Percentiles rank a stretch among this genome's conserved stretches.
Conservation (phyloP, 192 early-diverging fungal species). For the Fimicolochytrium jonesii region DNA sequence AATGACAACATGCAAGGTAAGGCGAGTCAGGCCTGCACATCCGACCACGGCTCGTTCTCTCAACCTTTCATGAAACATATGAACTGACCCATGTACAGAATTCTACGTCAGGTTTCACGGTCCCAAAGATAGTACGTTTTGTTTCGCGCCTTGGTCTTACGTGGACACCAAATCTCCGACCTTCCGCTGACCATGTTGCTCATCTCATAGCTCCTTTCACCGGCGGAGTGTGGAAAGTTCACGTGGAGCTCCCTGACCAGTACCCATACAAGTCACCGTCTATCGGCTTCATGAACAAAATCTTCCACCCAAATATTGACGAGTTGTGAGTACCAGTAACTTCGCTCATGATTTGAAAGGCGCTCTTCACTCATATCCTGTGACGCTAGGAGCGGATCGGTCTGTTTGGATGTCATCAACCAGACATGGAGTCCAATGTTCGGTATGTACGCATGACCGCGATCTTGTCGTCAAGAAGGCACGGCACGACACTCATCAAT, state of each 20-base stretch:
- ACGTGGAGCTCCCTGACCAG: conserved; percentile 97
- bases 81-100: too few relatives aligned
- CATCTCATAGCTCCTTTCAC: conserved; percentile 75
- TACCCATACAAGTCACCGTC: conserved; percentile 99
- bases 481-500: too few relatives aligned
- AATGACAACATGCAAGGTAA: conserved; percentile 96
- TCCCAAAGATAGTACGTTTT: conserved; percentile 81
- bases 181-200: background rate
- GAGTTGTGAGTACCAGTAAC: conserved; percentile 86
- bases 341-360: too few relatives aligned
- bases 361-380: too few relatives aligned
- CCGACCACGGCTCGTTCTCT: too few relatives aligned
- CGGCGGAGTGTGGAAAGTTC: conserved; percentile 94
- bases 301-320: conserved; percentile 98
- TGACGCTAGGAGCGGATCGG: conserved; percentile 95
- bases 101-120: conserved; percentile 93
- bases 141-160: too few relatives aligned
- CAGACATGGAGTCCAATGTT: conserved; percentile 99
- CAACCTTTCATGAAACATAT: too few relatives aligned
- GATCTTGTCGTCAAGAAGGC: too few relatives aligned
- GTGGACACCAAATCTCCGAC: too few relatives aligned
- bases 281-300: conserved; percentile 99
- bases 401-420: conserved; percentile 99
- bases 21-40: too few relatives aligned
- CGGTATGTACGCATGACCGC: conserved; percentile 68